Evolutionary conservation across 805 yeast species (phyloP).

Genomic region (Wickerhamiella brachini): DNA sequence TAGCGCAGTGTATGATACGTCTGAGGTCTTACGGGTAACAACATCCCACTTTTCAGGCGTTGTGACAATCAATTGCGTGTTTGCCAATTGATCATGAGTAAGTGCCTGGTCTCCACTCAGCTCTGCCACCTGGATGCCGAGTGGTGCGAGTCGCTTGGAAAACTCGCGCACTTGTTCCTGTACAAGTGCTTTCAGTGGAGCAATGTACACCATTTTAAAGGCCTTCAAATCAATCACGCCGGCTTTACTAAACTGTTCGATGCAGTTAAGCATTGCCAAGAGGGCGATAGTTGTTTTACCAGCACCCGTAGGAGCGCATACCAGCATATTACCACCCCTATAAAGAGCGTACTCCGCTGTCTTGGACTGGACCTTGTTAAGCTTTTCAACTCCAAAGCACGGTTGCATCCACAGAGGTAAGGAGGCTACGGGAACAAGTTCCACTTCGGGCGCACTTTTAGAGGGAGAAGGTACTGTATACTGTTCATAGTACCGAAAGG

Average conservation of each 20-base stretch:
- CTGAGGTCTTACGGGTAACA: conserved; percentile 68
- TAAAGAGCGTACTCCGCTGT: conserved; percentile 69
- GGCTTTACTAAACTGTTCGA: conserved; percentile 37
- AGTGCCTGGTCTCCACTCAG: conserved; percentile 81
- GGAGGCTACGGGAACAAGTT: conserved; percentile 41
- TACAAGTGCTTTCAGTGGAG: conserved; percentile 88
- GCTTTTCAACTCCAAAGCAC: conserved; percentile 59
- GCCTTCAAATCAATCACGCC: conserved; percentile 26
- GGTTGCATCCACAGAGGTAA: conserved; percentile 73
- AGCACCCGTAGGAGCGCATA: conserved; percentile 98
- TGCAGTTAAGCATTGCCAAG: conserved; percentile 54
- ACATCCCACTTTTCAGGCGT: conserved; percentile 99
- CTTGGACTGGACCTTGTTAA: conserved; percentile 74
- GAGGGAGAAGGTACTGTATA: conserved; percentile 55
- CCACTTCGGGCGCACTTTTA: conserved; percentile 18
- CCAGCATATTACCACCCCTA: conserved; percentile 53
- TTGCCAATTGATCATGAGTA: conserved; percentile 57
- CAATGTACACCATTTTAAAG: conserved; percentile 74
- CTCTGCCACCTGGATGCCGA: conserved; percentile 66
- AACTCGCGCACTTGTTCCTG: conserved; percentile 90
- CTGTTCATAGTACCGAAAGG: conserved; percentile 66
- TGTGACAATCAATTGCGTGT: conserved; percentile 74
- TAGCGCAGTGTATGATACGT: conserved; percentile 45
- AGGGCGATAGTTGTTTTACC: conserved; percentile 97
- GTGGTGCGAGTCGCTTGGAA: conserved; percentile 46